A percentile compares a stretch with the other conserved stretches of the same genome.
Conservation (phyloP, 2,329 filamentous ascomycete species). For the Neopestalotiopsis sp. region DNA sequence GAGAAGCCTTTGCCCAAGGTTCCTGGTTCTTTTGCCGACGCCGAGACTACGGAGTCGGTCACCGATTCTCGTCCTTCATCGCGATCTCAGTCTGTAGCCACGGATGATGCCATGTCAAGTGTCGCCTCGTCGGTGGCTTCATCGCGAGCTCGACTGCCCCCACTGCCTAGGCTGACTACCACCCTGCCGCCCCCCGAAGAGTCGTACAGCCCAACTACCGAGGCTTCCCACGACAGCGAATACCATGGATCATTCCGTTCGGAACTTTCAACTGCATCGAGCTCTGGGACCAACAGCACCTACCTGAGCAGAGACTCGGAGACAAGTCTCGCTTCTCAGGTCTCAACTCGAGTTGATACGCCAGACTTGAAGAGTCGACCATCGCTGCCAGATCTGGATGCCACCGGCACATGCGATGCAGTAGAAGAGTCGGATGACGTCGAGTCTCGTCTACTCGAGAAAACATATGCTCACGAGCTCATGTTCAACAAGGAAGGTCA, state of each 20-base stretch:
- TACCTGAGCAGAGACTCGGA: conserved; percentile 83
- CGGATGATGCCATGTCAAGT: conserved; percentile 47
- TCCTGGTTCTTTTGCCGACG: conserved; percentile 47
- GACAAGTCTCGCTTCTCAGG: conserved; percentile 77
- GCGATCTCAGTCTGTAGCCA: conserved; percentile 46
- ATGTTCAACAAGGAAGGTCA: conserved; percentile 94
- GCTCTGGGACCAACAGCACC: conserved; percentile 78
- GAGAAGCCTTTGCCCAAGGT: conserved; percentile 74
- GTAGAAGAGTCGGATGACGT: conserved; percentile 79
- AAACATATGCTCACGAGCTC: conserved; percentile 88
- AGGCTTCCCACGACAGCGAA: conserved; percentile 53
- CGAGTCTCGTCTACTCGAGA: conserved; percentile 85
- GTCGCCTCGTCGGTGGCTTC: conserved; percentile 53
- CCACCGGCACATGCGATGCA: conserved; percentile 66
- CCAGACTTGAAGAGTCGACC: conserved; percentile 71
- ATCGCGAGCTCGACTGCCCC: conserved; percentile 54
- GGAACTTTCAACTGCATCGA: conserved; percentile 76
- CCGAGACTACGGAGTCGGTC: conserved; percentile 25
- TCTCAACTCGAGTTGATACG: conserved; percentile 87
- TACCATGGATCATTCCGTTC: conserved; percentile 59
- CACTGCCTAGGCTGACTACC: conserved; percentile 63
- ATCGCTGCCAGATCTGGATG: conserved; percentile 72
- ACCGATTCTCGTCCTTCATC: conserved; percentile 42
- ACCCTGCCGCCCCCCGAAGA: conserved; percentile 48
- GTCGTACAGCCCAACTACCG: conserved; percentile 54